These are phyloP conservation scores for Arbutus unedo DNA, from an alignment of 148 eudicot species.

Conservation along the genomic window DNA sequence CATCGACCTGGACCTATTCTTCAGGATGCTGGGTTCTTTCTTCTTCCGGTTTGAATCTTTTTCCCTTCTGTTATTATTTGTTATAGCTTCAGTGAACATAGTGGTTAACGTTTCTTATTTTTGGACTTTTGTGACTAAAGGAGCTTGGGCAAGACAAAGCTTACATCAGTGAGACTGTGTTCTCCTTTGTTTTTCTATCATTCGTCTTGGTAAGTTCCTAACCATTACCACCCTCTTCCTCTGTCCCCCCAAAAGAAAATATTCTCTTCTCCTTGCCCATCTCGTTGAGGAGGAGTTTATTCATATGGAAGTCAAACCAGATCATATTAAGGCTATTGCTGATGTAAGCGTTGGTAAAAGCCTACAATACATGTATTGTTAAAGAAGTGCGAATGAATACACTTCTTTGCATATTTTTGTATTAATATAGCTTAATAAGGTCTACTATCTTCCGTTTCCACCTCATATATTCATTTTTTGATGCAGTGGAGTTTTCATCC, in stretches of 20 bases:
- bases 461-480: slow-evolving; percentile 16
- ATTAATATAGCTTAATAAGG: neutral
- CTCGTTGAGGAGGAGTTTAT: neutral
- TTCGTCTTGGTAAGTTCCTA: slow-evolving; percentile 64
- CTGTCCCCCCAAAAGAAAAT: neutral
- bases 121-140: slow-evolving; percentile 29
- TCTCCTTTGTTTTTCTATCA: slow-evolving; percentile 67
- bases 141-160: slow-evolving; percentile 90
- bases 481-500: slow-evolving; percentile 99
- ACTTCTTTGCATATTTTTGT: neutral
- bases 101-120: neutral
- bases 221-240: neutral
- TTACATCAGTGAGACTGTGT: slow-evolving; percentile 83
- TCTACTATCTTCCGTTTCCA: slow-evolving; percentile 1
- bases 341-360: neutral
- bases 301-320: neutral
- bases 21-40: slow-evolving; percentile 86
- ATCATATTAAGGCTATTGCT: neutral
- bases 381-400: neutral
- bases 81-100: neutral
- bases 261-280: neutral
- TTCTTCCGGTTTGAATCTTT: slow-evolving; percentile 68
- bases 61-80: neutral
- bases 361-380: neutral
- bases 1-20: slow-evolving; percentile 92